Evolutionary conservation across 768 basidiomycete genomes (phyloP).

Genomic region (Termitomyces sp.): DNA sequence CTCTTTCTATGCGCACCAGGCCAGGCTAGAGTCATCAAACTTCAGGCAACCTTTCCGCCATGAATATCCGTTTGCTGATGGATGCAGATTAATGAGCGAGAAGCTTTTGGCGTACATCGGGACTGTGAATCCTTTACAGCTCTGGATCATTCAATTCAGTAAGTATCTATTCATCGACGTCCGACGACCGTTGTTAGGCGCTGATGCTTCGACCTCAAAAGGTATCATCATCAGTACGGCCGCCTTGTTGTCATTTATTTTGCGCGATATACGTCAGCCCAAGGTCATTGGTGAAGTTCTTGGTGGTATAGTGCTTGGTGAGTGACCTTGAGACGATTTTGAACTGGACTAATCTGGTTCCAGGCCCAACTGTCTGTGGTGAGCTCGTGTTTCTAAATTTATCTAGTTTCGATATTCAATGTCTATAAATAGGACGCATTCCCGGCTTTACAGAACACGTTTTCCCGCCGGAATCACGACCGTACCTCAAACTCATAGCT

Average conservation of each 20-base stretch:
- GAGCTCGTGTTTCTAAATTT: background rate
- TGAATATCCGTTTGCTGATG: background rate
- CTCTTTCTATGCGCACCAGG: background rate
- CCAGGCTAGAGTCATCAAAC: background rate
- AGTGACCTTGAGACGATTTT: slow-evolving; percentile 30
- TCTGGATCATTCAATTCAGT: slow-evolving; percentile 82
- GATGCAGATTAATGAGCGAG: background rate
- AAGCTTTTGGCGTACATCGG: slow-evolving; percentile 29
- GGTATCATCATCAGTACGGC: slow-evolving; percentile 80
- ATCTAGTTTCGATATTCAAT: background rate
- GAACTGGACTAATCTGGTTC: background rate
- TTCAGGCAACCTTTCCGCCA: background rate
- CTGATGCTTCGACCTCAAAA: slow-evolving; percentile 17
- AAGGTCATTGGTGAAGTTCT: slow-evolving; percentile 80
- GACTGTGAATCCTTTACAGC: slow-evolving; percentile 57
- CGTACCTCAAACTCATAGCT: slow-evolving; percentile 82
- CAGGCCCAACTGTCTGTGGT: slow-evolving; percentile 49
- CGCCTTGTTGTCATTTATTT: slow-evolving; percentile 62
- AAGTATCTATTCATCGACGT: slow-evolving; percentile 24
- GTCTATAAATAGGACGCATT: slow-evolving; percentile 52
- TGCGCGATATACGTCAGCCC: slow-evolving; percentile 77
- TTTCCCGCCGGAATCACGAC: slow-evolving; percentile 67
- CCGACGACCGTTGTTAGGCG: background rate
- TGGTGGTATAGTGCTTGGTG: slow-evolving; percentile 85
- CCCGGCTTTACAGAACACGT: slow-evolving; percentile 84